Percentiles rank a stretch among this genome's conserved stretches.
Conservation (phyloP, 164 flowering plant species). For the Protea cynaroides region DNA sequence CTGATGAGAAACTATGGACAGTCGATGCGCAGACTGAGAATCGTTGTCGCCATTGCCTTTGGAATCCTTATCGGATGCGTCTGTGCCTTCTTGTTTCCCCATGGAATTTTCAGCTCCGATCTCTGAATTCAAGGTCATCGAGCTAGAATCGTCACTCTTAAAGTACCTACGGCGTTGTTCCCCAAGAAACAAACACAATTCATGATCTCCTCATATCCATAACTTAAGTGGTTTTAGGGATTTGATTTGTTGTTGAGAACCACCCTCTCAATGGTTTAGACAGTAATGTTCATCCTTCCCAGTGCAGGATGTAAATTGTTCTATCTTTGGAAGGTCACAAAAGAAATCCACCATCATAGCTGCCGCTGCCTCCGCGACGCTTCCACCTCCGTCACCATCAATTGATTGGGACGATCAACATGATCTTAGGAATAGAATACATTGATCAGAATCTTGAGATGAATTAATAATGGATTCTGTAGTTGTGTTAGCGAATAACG, state of each 20-base stretch:
- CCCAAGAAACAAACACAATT: not conserved
- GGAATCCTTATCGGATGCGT: slow-evolving; percentile 71
- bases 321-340: no score
- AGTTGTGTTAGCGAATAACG: no score
- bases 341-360: no score
- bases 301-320: no score
- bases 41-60: slow-evolving; percentile 48
- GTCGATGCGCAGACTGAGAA: slow-evolving; percentile 44
- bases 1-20: slow-evolving; percentile 38
- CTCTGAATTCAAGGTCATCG: slow-evolving; percentile 12
- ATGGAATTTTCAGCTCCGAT: slow-evolving; percentile 48
- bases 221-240: not conserved
- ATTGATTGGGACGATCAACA: no score
- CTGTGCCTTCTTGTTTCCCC: slow-evolving; percentile 63
- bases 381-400: no score
- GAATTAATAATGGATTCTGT: no score
- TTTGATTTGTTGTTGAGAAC: not conserved
- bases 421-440: no score
- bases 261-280: no score
- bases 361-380: no score
- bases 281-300: no score
- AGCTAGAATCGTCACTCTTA: slow-evolving; percentile 22
- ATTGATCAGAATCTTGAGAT: no score
- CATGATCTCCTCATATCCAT: not conserved
- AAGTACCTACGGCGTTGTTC: slow-evolving; percentile 25